These are phyloP conservation scores for Friedmanniomyces simplex DNA, from an alignment of 495 filamentous ascomycete species.

Conservation along the genomic window DNA sequence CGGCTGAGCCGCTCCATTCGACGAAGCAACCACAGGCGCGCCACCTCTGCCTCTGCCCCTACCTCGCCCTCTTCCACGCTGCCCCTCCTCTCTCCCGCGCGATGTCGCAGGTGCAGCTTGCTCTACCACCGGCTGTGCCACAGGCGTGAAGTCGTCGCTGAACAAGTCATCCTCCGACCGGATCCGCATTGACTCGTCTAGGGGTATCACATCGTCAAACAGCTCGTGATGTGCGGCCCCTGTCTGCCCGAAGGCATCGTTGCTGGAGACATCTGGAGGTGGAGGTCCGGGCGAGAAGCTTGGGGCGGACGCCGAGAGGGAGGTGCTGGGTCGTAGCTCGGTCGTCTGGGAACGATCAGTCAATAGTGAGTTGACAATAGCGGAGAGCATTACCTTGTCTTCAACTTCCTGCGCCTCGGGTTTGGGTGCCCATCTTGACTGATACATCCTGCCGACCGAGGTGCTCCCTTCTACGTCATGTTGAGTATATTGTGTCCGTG, in stretches of 20 bases:
- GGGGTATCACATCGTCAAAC: slow-evolving; percentile 17
- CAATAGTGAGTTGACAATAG: neutral
- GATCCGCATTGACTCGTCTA: slow-evolving; percentile 39
- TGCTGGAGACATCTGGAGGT: slow-evolving; percentile 10
- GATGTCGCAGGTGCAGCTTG: slow-evolving; percentile 11
- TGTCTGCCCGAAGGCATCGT: slow-evolving; percentile 19
- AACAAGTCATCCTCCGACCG: slow-evolving; percentile 58
- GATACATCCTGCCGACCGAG: slow-evolving; percentile 4
- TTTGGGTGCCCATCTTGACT: slow-evolving; percentile 16
- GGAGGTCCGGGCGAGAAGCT: slow-evolving; percentile 12
- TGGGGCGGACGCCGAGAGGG: slow-evolving; percentile 12
- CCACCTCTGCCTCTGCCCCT: slow-evolving; percentile 24
- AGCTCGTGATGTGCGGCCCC: slow-evolving; percentile 11
- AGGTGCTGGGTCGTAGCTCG: neutral
- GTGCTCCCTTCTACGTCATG: too few relatives aligned
- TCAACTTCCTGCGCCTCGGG: neutral
- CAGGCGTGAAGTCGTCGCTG: slow-evolving; percentile 61
- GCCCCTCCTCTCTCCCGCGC: slow-evolving; percentile 31
- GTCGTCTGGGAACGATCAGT: neutral
- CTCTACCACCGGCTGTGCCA: slow-evolving; percentile 35
- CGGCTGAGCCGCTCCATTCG: neutral
- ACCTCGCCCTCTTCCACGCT: slow-evolving; percentile 6
- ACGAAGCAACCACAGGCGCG: neutral
- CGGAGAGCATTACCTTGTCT: neutral
- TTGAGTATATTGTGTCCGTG: too few relatives aligned